Percentiles rank a stretch among this genome's conserved stretches.
These are phyloP conservation scores for Aspergillus brasiliensis DNA, from an alignment of 2,329 filamentous ascomycete species.

Conservation along the genomic window DNA sequence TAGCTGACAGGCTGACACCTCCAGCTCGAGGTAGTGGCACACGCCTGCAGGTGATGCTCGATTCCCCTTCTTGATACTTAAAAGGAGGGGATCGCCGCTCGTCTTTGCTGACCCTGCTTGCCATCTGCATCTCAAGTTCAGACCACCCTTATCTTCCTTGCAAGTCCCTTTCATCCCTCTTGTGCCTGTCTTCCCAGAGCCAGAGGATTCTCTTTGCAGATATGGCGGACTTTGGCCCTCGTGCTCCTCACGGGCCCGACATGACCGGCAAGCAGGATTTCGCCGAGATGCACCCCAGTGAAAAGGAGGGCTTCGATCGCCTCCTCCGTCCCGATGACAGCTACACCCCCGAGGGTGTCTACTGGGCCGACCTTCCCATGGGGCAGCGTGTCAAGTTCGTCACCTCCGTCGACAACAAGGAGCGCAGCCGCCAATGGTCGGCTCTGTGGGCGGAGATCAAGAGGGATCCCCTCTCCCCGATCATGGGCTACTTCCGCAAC, in stretches of 20 bases:
- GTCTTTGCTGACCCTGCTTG: background rate
- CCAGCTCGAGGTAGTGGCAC: background rate
- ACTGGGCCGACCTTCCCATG: constrained; percentile 6
- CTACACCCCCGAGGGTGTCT: constrained; percentile 4
- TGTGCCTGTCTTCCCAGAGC: background rate
- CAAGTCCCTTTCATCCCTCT: background rate
- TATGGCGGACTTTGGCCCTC: constrained; percentile 4
- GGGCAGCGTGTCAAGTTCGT: constrained; percentile 5
- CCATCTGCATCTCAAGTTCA: background rate
- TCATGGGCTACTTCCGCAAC: background rate
- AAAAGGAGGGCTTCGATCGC: background rate
- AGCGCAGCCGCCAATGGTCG: background rate
- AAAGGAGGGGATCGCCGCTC: background rate
- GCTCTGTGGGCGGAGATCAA: constrained; percentile 1
- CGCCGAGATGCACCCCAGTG: background rate
- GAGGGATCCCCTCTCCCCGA: constrained; percentile 2
- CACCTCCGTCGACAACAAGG: constrained; percentile 2
- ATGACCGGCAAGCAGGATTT: constrained; percentile 6
- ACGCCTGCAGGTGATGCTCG: background rate
- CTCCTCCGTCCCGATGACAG: constrained; percentile 8
- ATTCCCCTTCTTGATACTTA: background rate
- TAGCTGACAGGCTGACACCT: background rate
- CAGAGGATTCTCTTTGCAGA: background rate
- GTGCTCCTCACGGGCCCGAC: background rate
- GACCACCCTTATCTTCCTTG: background rate